Evolutionary conservation across 345 rosid species (phyloP), one percentile per base, ranked within the genome.

Genomic region (Eucalyptus shirleyi): DNA sequence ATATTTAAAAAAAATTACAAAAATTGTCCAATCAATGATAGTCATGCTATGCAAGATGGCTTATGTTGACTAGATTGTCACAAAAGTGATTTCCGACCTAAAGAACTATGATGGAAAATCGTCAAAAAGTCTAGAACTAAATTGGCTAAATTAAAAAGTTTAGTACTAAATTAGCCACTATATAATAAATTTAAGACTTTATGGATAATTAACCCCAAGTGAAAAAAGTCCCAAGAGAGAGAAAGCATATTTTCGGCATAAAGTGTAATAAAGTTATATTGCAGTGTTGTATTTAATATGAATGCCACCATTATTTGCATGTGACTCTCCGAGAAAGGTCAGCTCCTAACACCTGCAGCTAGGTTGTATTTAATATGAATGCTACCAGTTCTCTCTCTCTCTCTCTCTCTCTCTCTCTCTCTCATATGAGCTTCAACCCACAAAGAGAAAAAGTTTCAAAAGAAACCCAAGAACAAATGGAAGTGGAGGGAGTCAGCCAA

Each of bases 41-140:
- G 4, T 3, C 5, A 37, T 72, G 7, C 13, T 23, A 72, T 12
- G 15, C 12, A 19, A 0, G 15, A 72, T 3, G 24, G 8, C 18
- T 0, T 6, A 13, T 62, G 9, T 2, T n/a, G 0, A 65, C 3
- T 5, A 2, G 14, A 37, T 6, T 19, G 16, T 6, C 45, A 72
- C 8, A 1, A 19, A 6, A 72, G 14, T 4, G 6, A 37, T 72
- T 19, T 37, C 10, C 2, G 4, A 1, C 26, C 5, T 1, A 6
- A 37, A 72, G 26, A 2, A 19, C 26, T 18, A 72, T 9, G 40
- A 18, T 72, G 8, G 4, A 37, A 10, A 72, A 34, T 72, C 2
- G 0, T 34, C 3, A 37, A 37, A 37, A 72, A 1, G 45, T 34
- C 40, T 72, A 72, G 3, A 10, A 18, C 2, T 72, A 72, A 72